These are phyloP conservation scores for Magnolia officinalis DNA, from an alignment of 164 flowering plant species.

Conservation along the genomic window DNA sequence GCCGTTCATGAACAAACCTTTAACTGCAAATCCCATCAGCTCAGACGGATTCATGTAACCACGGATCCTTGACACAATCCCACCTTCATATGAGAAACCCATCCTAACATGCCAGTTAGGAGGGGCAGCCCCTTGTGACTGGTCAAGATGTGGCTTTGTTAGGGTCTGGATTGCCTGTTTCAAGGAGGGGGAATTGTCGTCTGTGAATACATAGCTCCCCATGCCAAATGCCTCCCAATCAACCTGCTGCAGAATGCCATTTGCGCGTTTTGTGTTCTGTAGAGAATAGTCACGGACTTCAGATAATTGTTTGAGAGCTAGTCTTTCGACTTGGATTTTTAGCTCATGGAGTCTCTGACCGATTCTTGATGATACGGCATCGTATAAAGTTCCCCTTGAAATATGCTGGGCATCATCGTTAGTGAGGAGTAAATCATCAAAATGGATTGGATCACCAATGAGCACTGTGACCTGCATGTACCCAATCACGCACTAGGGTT, in stretches of 20 bases:
- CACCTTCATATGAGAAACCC: slow-evolving; percentile 41
- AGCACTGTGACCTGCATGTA: slow-evolving; percentile 69
- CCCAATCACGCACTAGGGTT: not conserved
- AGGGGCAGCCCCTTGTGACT: slow-evolving; percentile 14
- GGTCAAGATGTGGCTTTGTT: slow-evolving; percentile 6
- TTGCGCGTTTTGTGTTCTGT: slow-evolving; percentile 33
- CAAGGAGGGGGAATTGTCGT: slow-evolving; percentile 18
- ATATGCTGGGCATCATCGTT: slow-evolving; percentile 25
- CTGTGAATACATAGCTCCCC: slow-evolving; percentile 24
- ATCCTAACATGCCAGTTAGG: slow-evolving; percentile 25
- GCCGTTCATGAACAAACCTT: slow-evolving; percentile 49
- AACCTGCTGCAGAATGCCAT: slow-evolving; percentile 55
- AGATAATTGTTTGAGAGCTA: slow-evolving; percentile 48
- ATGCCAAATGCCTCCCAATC: slow-evolving; percentile 91
- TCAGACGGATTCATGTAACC: slow-evolving; percentile 56
- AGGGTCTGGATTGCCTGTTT: slow-evolving; percentile 15
- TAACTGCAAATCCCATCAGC: slow-evolving; percentile 77
- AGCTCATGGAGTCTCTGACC: slow-evolving; percentile 52
- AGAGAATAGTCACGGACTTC: slow-evolving; percentile 18
- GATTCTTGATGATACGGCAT: slow-evolving; percentile 73
- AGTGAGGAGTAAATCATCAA: slow-evolving; percentile 57
- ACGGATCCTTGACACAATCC: slow-evolving; percentile 55
- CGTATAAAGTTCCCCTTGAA: slow-evolving; percentile 62
- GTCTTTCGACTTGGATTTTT: slow-evolving; percentile 63
- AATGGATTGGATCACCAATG: slow-evolving; percentile 79